These are phyloP conservation scores for Microdochium paspali DNA, from an alignment of 2,329 filamentous ascomycete species.

Conservation along the genomic window DNA sequence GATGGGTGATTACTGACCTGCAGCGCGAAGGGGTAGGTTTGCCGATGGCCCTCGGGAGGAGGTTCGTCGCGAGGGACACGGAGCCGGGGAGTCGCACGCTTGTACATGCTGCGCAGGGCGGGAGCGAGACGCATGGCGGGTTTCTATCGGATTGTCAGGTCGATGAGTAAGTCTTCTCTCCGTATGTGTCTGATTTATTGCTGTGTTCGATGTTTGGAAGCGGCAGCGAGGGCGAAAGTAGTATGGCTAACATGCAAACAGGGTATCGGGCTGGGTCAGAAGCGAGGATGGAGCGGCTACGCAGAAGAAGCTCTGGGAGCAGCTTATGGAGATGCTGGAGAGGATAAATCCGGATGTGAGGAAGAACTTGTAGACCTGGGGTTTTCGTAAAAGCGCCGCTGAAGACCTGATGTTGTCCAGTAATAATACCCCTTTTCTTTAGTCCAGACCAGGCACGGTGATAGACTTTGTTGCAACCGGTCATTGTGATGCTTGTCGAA, in stretches of 20 bases:
- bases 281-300: conserved; percentile 2
- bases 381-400: not conserved
- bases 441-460: too few relatives aligned
- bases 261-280: conserved; percentile 5
- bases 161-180: conserved; percentile 4
- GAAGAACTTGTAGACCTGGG: not conserved
- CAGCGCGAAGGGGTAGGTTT: conserved; percentile 4
- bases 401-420: too few relatives aligned
- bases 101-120: conserved; percentile 6
- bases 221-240: too few relatives aligned
- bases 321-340: conserved; percentile 3
- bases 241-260: too few relatives aligned
- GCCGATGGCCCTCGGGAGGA: conserved; percentile 2
- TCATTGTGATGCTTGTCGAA: too few relatives aligned
- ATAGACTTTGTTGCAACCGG: too few relatives aligned
- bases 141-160: conserved; percentile 9
- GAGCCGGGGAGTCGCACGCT: conserved; percentile 7
- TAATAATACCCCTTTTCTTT: too few relatives aligned
- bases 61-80: conserved; percentile 4
- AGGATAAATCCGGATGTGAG: not conserved
- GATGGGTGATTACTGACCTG: conserved; percentile 5
- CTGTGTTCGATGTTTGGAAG: too few relatives aligned
- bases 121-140: conserved; percentile 6
- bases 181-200: too few relatives aligned
- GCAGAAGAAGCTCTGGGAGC: conserved; percentile 5